Percentiles rank a stretch among this genome's conserved stretches.
These are phyloP conservation scores for Xylaria sp. DNA, from an alignment of 2,329 filamentous ascomycete genomes.

Conservation along the genomic window DNA sequence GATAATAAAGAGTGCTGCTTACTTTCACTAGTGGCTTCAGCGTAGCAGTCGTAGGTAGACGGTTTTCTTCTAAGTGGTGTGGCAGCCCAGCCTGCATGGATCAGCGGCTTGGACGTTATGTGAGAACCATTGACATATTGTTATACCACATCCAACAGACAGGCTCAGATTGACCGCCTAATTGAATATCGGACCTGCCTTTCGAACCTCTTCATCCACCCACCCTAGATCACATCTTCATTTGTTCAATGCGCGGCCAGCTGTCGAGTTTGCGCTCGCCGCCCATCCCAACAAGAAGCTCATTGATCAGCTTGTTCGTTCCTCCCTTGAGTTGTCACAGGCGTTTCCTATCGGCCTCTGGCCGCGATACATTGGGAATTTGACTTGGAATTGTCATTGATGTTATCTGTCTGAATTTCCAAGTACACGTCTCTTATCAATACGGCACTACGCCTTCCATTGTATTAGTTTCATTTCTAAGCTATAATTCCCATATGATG, in stretches of 20 bases:
- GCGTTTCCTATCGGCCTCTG: conserved; percentile 20
- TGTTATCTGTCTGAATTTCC: conserved; percentile 27
- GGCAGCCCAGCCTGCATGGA: conserved; percentile 28
- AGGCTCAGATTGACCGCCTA: conserved; percentile 16
- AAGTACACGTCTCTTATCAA: conserved; percentile 28
- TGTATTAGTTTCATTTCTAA: conserved; percentile 11
- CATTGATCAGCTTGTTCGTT: conserved; percentile 30
- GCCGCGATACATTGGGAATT: conserved; percentile 21
- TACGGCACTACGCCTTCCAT: conserved; percentile 27
- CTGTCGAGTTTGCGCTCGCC: conserved; percentile 29
- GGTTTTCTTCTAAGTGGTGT: conserved; percentile 18
- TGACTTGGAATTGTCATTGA: conserved; percentile 23
- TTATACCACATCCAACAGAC: conserved; percentile 27
- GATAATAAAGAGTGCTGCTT: conserved; percentile 25
- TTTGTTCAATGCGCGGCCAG: conserved; percentile 30
- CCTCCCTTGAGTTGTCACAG: conserved; percentile 25
- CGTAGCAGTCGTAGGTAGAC: conserved; percentile 25
- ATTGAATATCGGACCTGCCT: conserved; percentile 16
- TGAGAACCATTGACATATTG: conserved; percentile 20
- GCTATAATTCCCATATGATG: conserved; percentile 28
- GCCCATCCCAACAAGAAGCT: conserved; percentile 30
- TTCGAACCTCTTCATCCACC: conserved; percentile 29
- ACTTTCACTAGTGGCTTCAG: conserved; percentile 18
- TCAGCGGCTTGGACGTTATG: conserved; percentile 26
- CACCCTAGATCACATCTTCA: conserved; percentile 25